Conservation (phyloP, 2,329 filamentous ascomycete species). For the Fonsecaea nubica region DNA sequence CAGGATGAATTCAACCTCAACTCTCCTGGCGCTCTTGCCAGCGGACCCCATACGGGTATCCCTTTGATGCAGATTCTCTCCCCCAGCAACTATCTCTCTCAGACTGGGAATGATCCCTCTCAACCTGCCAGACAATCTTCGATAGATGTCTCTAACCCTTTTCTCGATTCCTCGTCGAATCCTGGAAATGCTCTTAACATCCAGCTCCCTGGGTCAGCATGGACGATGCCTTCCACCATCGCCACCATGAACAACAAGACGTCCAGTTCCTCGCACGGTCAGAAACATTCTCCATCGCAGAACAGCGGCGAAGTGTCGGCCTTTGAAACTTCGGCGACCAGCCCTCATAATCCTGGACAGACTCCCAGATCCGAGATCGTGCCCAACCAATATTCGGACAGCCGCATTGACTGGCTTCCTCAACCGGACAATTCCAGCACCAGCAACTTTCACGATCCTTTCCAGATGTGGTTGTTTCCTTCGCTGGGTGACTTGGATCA, state of each 20-base stretch:
- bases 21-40: slow-evolving; percentile 39
- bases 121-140: slow-evolving; percentile 28
- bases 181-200: slow-evolving; percentile 26
- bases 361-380: slow-evolving; percentile 32
- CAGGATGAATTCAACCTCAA: slow-evolving; percentile 40
- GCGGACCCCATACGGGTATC: slow-evolving; percentile 25
- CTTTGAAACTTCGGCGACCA: slow-evolving; percentile 30
- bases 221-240: slow-evolving; percentile 29
- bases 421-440: slow-evolving; percentile 25
- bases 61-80: slow-evolving; percentile 38
- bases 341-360: slow-evolving; percentile 30
- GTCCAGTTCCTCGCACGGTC: slow-evolving; percentile 18
- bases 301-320: slow-evolving; percentile 32
- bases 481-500: slow-evolving; percentile 36
- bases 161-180: slow-evolving; percentile 27
- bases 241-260: slow-evolving; percentile 29
- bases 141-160: slow-evolving; percentile 29
- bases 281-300: slow-evolving; percentile 31
- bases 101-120: slow-evolving; percentile 23
- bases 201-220: slow-evolving; percentile 24
- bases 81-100: slow-evolving; percentile 31
- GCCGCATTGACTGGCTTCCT: slow-evolving; percentile 33
- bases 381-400: slow-evolving; percentile 29
- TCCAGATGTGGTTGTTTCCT: slow-evolving; percentile 38
- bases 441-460: slow-evolving; percentile 36